Conservation (phyloP, 2,329 filamentous ascomycete genomes). For the Nothophaeocryptopus gaeumannii region DNA sequence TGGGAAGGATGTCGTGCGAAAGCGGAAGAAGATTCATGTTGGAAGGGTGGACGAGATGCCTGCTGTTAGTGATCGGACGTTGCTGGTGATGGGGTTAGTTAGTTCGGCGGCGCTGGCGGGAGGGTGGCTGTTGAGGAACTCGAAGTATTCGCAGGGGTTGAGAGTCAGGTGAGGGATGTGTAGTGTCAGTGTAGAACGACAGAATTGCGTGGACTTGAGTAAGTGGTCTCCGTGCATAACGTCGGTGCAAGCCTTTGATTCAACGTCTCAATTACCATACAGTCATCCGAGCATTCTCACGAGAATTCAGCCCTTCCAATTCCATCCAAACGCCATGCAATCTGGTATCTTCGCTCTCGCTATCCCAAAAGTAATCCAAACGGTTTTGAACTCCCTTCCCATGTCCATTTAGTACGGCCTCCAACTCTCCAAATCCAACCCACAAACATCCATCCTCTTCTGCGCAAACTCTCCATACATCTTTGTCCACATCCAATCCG, state of each 20-base stretch:
- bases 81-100: conserved; percentile 38
- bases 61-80: conserved; percentile 37
- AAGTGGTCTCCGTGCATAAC: too few relatives aligned
- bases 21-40: conserved; percentile 38
- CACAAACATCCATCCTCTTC: conserved; percentile 52
- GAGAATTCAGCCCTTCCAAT: too few relatives aligned
- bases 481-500: conserved; percentile 49
- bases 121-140: conserved; percentile 47
- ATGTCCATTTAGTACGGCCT: conserved; percentile 4
- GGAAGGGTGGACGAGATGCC: conserved; percentile 48
- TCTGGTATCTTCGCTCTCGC: too few relatives aligned
- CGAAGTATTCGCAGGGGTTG: conserved; percentile 24
- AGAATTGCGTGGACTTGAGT: too few relatives aligned
- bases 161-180: conserved; percentile 15
- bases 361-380: too few relatives aligned
- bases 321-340: too few relatives aligned
- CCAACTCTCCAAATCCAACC: conserved; percentile 50
- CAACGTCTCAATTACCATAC: too few relatives aligned
- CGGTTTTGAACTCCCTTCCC: too few relatives aligned
- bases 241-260: too few relatives aligned
- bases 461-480: conserved; percentile 51
- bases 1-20: conserved; percentile 34
- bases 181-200: too few relatives aligned
- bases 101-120: conserved; percentile 38
- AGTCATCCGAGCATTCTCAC: too few relatives aligned